A percentile compares a stretch with the other conserved stretches of the same genome.
phyloP scores from a whole-genome alignment of 2,329 filamentous ascomycete species.

The Xylaria digitata region DNA sequence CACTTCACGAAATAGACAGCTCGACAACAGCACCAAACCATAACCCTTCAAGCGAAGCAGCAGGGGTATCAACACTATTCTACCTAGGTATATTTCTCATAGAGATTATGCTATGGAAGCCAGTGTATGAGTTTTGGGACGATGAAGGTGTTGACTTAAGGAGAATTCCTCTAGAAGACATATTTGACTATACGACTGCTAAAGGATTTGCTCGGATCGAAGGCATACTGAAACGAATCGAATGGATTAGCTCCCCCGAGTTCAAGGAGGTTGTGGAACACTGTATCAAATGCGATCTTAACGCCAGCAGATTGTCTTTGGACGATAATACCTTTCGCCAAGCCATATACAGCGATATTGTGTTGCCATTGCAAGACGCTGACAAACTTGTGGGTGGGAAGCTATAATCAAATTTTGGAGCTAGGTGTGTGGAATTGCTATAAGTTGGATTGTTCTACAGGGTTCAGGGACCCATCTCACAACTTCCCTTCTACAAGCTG shows the following conservation, averaged over 20 bases:
- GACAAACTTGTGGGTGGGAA: slow-evolving; percentile 24
- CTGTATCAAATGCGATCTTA: slow-evolving; percentile 37
- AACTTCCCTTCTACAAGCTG: no score
- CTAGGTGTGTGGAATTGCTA: no score
- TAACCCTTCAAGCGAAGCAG: slow-evolving; percentile 12
- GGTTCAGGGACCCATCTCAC: no score
- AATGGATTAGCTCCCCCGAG: slow-evolving; percentile 23
- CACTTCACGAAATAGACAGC: slow-evolving; percentile 6
- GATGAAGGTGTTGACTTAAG: slow-evolving; percentile 27
- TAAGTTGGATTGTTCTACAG: no score
- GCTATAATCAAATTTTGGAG: background rate
- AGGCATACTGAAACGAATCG: slow-evolving; percentile 25
- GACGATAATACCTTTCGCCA: slow-evolving; percentile 36
- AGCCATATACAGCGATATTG: slow-evolving; percentile 31
- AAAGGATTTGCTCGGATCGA: slow-evolving; percentile 29
- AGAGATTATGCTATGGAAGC: slow-evolving; percentile 37
- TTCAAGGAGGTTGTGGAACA: slow-evolving; percentile 32
- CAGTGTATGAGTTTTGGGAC: slow-evolving; percentile 33
- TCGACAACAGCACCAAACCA: background rate
- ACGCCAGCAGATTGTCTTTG: slow-evolving; percentile 17
- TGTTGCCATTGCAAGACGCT: slow-evolving; percentile 35
- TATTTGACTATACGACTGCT: slow-evolving; percentile 31
- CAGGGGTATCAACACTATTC: slow-evolving; percentile 23
- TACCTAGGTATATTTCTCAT: slow-evolving; percentile 34
- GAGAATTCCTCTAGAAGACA: slow-evolving; percentile 14